Evolutionary conservation across 306 rosid species (phyloP).

Genomic region (Trifolium fragiferum): DNA sequence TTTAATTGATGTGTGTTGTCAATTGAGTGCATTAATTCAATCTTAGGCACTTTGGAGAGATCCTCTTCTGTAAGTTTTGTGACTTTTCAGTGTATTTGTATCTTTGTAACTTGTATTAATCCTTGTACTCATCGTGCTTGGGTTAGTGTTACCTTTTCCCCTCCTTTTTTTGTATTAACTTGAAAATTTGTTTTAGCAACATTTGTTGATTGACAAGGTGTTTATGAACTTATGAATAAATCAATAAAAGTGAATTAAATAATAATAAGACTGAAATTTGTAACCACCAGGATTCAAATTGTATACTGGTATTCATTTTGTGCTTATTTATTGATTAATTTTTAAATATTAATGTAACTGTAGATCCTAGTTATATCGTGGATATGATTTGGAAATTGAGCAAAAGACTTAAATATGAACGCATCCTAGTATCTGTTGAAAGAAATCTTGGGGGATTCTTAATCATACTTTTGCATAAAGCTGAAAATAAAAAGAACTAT

Average conservation of each 20-base stretch:
- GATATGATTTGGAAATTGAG: constrained; percentile 17
- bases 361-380: neutral
- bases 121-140: too few relatives aligned
- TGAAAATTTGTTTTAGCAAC: neutral
- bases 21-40: too few relatives aligned
- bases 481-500: neutral
- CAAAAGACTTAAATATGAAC: neutral
- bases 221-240: neutral
- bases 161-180: too few relatives aligned
- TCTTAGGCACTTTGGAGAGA: too few relatives aligned
- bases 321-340: neutral
- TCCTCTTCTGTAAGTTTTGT: too few relatives aligned
- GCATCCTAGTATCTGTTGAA: neutral
- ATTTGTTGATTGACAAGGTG: neutral
- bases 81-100: too few relatives aligned
- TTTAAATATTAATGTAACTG: neutral
- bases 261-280: neutral
- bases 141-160: too few relatives aligned
- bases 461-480: neutral
- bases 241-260: neutral
- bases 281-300: neutral
- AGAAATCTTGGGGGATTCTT: neutral
- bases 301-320: neutral
- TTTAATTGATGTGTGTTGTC: too few relatives aligned
- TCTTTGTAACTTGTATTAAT: too few relatives aligned